These are phyloP conservation scores for Nadsonia fulvescens DNA, from an alignment of 805 yeast genomes.

Conservation along the genomic window DNA sequence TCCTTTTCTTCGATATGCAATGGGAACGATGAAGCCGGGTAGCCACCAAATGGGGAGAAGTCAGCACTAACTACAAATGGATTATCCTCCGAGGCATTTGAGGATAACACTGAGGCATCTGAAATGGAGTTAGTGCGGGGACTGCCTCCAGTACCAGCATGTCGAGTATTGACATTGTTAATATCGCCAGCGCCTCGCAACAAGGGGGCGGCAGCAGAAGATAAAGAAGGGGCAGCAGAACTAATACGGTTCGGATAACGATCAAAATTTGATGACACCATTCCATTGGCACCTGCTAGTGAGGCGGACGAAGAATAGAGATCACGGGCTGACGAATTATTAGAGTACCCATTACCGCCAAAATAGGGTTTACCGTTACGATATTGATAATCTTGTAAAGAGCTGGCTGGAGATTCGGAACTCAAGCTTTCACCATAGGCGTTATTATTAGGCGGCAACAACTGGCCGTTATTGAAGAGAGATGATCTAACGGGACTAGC, in stretches of 20 bases:
- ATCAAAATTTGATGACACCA: conserved; percentile 17
- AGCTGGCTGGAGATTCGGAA: too few species aligned
- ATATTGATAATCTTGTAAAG: too few species aligned
- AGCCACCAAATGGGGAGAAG: conserved; percentile 79
- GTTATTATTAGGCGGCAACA: too few species aligned
- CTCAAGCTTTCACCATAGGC: too few species aligned
- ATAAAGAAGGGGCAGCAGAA: conserved; percentile 13
- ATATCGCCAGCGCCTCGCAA: conserved; percentile 4
- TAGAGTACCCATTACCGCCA: too few species aligned
- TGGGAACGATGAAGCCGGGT: conserved; percentile 86
- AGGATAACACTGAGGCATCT: conserved; percentile 3
- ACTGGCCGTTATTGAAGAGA: too few species aligned
- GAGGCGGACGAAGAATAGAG: conserved; percentile 3
- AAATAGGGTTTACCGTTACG: too few species aligned
- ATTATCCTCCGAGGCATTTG: conserved; percentile 8
- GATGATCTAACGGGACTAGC: too few species aligned
- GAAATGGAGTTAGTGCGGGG: conserved; percentile 4
- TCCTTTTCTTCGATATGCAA: conserved; percentile 83
- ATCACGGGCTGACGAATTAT: too few species aligned
- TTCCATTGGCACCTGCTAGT: conserved; percentile 7
- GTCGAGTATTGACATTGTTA: too few species aligned
- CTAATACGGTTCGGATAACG: conserved; percentile 19
- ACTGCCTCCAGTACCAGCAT: conserved; percentile 1
- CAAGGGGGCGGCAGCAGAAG: conserved; percentile 9
- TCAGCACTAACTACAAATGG: conserved; percentile 22